Evolutionary conservation across 2,329 filamentous ascomycete species (phyloP).

Genomic region (Aspergillus pseudoglaucus): DNA sequence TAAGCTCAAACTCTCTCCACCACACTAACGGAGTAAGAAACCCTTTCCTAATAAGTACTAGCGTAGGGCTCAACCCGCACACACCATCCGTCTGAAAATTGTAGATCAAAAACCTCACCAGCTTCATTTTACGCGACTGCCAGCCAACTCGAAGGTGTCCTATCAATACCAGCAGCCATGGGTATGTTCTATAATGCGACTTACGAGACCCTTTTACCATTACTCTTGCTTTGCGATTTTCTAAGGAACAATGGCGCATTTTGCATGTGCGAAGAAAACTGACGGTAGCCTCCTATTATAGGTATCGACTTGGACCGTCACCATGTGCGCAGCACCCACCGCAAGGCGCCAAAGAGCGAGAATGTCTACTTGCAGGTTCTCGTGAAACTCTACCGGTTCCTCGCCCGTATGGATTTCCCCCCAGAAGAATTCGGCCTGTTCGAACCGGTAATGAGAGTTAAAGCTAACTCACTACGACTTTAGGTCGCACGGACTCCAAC

Average conservation of each 20-base stretch:
- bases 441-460: background rate
- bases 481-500: constrained; percentile 88
- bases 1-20: background rate
- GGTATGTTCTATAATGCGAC: constrained; percentile 25
- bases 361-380: constrained; percentile 96
- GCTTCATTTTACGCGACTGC: constrained; percentile 34
- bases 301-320: constrained; percentile 56
- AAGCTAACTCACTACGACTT: background rate
- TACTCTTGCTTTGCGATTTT: background rate
- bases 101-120: constrained; percentile 32
- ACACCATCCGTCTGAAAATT: constrained; percentile 36
- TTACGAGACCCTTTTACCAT: background rate
- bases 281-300: constrained; percentile 19
- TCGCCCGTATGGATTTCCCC: constrained; percentile 61
- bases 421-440: constrained; percentile 12
- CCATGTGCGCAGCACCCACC: constrained; percentile 64
- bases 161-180: constrained; percentile 39
- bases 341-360: constrained; percentile 94
- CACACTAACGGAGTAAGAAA: constrained; percentile 4
- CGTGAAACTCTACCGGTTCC: constrained; percentile 97
- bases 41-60: constrained; percentile 21
- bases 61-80: constrained; percentile 42
- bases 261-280: background rate
- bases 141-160: constrained; percentile 35
- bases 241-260: background rate